These are phyloP conservation scores for Chaetothyriales sp. DNA, from an alignment of 2,329 filamentous ascomycete genomes.

Conservation along the genomic window DNA sequence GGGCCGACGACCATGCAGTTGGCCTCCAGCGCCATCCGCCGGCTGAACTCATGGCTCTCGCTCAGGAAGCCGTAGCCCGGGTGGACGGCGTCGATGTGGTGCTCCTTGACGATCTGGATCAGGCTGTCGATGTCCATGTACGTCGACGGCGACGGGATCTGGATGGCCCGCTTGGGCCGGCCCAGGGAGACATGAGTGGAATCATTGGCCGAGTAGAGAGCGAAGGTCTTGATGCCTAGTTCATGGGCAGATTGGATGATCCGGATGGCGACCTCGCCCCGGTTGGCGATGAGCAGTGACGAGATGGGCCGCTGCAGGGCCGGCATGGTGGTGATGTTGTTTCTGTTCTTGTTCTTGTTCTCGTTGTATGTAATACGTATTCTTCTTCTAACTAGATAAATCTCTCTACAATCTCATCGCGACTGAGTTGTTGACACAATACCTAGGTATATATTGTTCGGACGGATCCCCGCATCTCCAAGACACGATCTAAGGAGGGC, in stretches of 20 bases:
- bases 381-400: too few species aligned
- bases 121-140: constrained; percentile 40
- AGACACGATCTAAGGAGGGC: too few species aligned
- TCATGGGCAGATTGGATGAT: constrained; percentile 46
- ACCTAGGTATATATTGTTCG: too few species aligned
- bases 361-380: too few species aligned
- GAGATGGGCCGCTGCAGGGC: constrained; percentile 27
- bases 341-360: neutral
- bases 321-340: constrained; percentile 3
- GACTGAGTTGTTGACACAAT: too few species aligned
- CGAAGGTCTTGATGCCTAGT: constrained; percentile 40
- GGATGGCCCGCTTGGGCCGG: constrained; percentile 34
- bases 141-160: constrained; percentile 34
- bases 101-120: constrained; percentile 31
- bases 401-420: too few species aligned
- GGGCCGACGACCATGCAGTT: constrained; percentile 38
- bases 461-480: too few species aligned
- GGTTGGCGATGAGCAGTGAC: constrained; percentile 37
- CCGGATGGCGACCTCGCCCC: constrained; percentile 49
- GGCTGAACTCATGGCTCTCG: constrained; percentile 38
- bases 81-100: constrained; percentile 41
- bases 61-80: constrained; percentile 50
- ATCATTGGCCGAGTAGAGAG: constrained; percentile 42
- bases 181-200: constrained; percentile 37
- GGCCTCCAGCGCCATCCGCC: constrained; percentile 35